These are phyloP conservation scores for Penicillium sp. DNA, from an alignment of 2,329 filamentous ascomycete species.

Conservation along the genomic window DNA sequence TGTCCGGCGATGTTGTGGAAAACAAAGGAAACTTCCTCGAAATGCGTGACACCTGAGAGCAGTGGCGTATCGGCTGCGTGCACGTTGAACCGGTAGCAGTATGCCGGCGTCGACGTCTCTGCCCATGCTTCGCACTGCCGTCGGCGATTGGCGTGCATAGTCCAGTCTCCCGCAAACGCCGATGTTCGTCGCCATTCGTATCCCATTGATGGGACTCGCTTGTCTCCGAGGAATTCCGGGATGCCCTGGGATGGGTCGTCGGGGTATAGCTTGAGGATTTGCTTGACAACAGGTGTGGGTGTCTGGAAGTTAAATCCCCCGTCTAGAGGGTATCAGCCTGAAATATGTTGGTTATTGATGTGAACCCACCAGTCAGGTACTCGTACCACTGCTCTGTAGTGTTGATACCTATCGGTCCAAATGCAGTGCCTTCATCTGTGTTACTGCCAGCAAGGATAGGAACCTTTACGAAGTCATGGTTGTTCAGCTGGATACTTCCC, in stretches of 20 bases:
- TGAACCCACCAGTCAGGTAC: slow-evolving; percentile 33
- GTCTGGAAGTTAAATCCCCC: slow-evolving; percentile 22
- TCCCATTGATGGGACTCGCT: slow-evolving; percentile 37
- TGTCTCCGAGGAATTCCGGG: slow-evolving; percentile 40
- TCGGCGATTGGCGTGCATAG: slow-evolving; percentile 55
- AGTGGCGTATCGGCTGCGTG: slow-evolving; percentile 42
- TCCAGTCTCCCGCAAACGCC: slow-evolving; percentile 53
- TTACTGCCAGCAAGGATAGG: slow-evolving; percentile 62
- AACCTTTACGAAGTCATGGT: slow-evolving; percentile 60
- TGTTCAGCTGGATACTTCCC: slow-evolving; percentile 51
- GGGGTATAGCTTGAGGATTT: slow-evolving; percentile 51
- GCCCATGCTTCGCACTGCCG: slow-evolving; percentile 52
- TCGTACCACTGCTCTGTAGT: slow-evolving; percentile 51
- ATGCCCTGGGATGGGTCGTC: slow-evolving; percentile 49
- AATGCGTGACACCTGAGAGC: slow-evolving; percentile 50
- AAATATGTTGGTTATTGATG: not conserved
- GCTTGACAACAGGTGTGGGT: slow-evolving; percentile 30
- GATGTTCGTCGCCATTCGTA: slow-evolving; percentile 52
- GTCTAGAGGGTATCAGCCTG: slow-evolving; percentile 19
- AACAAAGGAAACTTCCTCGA: slow-evolving; percentile 54
- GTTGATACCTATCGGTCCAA: slow-evolving; percentile 53
- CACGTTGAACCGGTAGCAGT: slow-evolving; percentile 61
- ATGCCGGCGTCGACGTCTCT: slow-evolving; percentile 47
- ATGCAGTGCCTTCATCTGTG: slow-evolving; percentile 60
- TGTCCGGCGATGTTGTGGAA: slow-evolving; percentile 50